These are phyloP conservation scores for Arabidopsis arenosa DNA, from an alignment of 345 rosid genomes.

Conservation along the genomic window DNA sequence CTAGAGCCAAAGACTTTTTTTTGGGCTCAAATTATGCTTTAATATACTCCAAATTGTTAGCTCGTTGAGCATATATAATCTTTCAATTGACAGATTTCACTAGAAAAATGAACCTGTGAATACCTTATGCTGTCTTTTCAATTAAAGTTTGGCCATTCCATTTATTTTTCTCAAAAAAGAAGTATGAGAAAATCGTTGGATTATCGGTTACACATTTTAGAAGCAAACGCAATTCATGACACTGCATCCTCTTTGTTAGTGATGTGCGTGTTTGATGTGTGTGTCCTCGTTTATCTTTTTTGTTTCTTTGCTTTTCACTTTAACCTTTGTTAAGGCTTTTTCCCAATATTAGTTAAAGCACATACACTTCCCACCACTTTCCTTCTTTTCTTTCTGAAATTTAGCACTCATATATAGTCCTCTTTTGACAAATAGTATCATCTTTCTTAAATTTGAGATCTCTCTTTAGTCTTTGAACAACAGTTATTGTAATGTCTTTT, in stretches of 20 bases:
- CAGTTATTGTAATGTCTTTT: constrained; percentile 8
- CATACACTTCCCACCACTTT: not conserved
- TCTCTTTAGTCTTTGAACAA: constrained; percentile 7
- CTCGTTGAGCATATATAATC: too few relatives aligned
- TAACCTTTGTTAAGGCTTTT: not conserved
- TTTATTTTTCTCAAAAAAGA: not conserved
- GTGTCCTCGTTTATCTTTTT: constrained; percentile 17
- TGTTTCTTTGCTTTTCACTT: not conserved
- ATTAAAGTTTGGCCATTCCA: too few relatives aligned
- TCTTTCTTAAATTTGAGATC: not conserved
- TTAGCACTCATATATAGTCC: not conserved
- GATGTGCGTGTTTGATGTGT: constrained; percentile 21
- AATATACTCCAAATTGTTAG: too few relatives aligned
- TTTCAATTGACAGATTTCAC: too few relatives aligned
- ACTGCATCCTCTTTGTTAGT: not conserved
- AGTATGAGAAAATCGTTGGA: not conserved
- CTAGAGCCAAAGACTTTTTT: too few relatives aligned
- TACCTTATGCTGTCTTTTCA: too few relatives aligned
- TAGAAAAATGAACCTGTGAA: too few relatives aligned
- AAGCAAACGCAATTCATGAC: not conserved
- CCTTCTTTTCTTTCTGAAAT: constrained; percentile 2
- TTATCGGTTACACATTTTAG: constrained; percentile 8
- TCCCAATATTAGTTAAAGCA: constrained; percentile 25
- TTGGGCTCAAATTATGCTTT: too few relatives aligned
- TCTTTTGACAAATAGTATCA: not conserved